These are phyloP conservation scores for Plantago rigida DNA, from an alignment of 305 asterid species.

Conservation along the genomic window DNA sequence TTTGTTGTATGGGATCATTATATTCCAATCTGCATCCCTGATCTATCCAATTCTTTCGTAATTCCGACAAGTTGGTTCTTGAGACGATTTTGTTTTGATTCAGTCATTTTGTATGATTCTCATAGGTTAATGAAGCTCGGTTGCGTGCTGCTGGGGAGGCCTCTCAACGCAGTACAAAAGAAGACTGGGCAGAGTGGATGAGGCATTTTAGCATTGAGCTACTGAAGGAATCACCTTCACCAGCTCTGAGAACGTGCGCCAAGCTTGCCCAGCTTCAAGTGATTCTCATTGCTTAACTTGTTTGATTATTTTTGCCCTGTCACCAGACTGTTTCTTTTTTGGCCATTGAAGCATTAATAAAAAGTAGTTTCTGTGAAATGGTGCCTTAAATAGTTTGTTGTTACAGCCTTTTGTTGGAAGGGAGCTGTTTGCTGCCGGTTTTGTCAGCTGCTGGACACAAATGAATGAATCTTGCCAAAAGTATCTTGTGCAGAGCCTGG, in stretches of 20 bases:
- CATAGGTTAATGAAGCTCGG: conserved; percentile 83
- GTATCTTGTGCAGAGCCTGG: conserved; percentile 82
- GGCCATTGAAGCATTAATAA: conserved; percentile 14
- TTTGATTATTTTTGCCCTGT: conserved; percentile 16
- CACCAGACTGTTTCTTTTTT: conserved; percentile 16
- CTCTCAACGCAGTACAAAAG: conserved; percentile 97
- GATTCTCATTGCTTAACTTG: conserved; percentile 22
- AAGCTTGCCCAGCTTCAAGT: conserved; percentile 97
- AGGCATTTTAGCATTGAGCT: conserved; percentile 97
- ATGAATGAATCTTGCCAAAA: conserved; percentile 72
- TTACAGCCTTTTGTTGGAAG: conserved; percentile 96
- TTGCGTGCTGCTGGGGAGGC: conserved; percentile 95
- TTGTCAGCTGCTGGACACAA: conserved; percentile 98
- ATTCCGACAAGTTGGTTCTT: background rate
- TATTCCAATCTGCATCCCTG: background rate
- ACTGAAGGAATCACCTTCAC: conserved; percentile 92
- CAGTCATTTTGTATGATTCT: conserved; percentile 14
- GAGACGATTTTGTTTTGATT: background rate
- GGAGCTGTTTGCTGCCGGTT: conserved; percentile 98
- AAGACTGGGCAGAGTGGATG: conserved; percentile 99
- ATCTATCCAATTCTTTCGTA: background rate
- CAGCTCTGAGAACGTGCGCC: conserved; percentile 93
- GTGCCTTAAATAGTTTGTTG: conserved; percentile 25
- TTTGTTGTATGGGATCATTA: background rate
- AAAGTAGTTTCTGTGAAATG: conserved; percentile 14